phyloP scores from a whole-genome alignment of 257 asterid genomes.

The Vinca minor region DNA sequence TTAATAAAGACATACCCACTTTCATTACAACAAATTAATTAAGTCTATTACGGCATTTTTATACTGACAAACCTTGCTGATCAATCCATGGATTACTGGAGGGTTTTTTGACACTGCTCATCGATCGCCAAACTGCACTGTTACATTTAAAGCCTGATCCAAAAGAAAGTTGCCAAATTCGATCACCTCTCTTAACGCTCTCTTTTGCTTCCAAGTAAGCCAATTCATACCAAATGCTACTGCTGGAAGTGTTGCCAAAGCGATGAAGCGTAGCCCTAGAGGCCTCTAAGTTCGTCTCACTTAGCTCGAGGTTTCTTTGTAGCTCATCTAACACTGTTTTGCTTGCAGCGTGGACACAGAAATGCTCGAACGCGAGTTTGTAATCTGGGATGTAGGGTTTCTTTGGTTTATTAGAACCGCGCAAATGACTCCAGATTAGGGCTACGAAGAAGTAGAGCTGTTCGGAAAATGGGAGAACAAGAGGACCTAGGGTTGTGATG shows the following conservation, averaged over 20 bases:
- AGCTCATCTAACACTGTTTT: slow-evolving; percentile 79
- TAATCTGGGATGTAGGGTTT: slow-evolving; percentile 92
- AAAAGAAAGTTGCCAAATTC: slow-evolving; percentile 86
- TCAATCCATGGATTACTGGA: slow-evolving; percentile 66
- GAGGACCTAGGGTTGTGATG: slow-evolving; percentile 83
- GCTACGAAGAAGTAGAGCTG: slow-evolving; percentile 76
- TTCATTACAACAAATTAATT: no score
- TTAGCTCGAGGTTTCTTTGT: slow-evolving; percentile 75
- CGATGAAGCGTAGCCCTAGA: slow-evolving; percentile 67
- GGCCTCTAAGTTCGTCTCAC: slow-evolving; percentile 65
- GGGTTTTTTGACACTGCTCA: slow-evolving; percentile 35
- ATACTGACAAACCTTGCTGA: not conserved
- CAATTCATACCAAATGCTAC: slow-evolving; percentile 92
- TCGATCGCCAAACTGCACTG: slow-evolving; percentile 77
- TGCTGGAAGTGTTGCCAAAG: slow-evolving; percentile 91
- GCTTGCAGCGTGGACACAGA: slow-evolving; percentile 86
- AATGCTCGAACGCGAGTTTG: slow-evolving; percentile 93
- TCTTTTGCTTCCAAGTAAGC: slow-evolving; percentile 89
- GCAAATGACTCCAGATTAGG: slow-evolving; percentile 44
- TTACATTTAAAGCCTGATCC: slow-evolving; percentile 97
- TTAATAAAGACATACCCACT: no score
- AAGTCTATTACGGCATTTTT: no score
- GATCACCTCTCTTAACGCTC: slow-evolving; percentile 54
- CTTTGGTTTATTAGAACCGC: slow-evolving; percentile 23
- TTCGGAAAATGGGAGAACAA: slow-evolving; percentile 66